These are phyloP conservation scores for Rhizoctonia solani DNA, from an alignment of 1,284 basidiomycete species.

Conservation along the genomic window DNA sequence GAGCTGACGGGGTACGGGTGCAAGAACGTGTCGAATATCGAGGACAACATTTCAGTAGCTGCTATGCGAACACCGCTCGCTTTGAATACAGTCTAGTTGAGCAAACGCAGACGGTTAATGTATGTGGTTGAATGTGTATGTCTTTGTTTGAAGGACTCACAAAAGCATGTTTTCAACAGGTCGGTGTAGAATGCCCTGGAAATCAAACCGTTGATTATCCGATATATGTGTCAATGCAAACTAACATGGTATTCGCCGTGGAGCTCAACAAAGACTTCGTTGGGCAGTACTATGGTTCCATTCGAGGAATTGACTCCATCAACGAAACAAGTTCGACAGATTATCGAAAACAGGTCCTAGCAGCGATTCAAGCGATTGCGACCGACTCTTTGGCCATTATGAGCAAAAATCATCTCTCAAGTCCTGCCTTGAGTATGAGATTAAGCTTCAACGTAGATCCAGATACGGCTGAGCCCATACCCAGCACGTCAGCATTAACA, in stretches of 20 bases:
- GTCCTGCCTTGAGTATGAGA: not conserved
- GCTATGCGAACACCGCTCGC: not conserved
- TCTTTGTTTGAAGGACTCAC: not conserved
- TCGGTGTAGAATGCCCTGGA: conserved; percentile 2
- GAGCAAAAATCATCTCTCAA: not conserved
- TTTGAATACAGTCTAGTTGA: conserved; percentile 19
- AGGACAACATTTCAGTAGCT: conserved; percentile 1
- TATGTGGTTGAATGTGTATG: not conserved
- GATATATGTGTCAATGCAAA: conserved; percentile 4
- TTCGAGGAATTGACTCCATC: not conserved
- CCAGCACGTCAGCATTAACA: not conserved
- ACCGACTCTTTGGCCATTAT: conserved; percentile 11
- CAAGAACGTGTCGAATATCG: conserved; percentile 19
- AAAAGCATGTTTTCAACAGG: not conserved
- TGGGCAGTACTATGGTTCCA: conserved; percentile 14
- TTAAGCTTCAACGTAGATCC: not conserved
- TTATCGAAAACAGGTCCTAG: conserved; percentile 14
- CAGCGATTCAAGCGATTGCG: not conserved
- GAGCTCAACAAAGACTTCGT: conserved; percentile 13
- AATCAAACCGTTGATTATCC: not conserved
- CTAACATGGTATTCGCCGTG: not conserved
- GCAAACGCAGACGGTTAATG: not conserved
- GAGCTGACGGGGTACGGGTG: not conserved
- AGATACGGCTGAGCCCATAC: not conserved
- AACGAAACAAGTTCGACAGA: not conserved